Evolutionary conservation across 179 eudicot genomes (phyloP), one percentile per base, ranked within the genome.

Genomic region (Spergularia azorica): DNA sequence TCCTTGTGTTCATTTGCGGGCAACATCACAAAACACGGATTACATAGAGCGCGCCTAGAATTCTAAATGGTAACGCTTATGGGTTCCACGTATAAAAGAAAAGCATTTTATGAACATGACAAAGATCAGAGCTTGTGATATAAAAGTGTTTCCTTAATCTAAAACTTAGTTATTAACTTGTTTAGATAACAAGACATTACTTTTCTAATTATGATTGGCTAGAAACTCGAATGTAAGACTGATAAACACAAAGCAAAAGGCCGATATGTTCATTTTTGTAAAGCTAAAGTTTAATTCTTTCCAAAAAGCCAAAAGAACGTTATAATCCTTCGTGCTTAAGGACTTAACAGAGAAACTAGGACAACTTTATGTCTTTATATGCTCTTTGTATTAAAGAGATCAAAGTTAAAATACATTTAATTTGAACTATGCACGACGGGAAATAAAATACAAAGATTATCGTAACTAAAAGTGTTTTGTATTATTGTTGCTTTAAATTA

Each of bases 321-420:
- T 43, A 43, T 72, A 73, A 73, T 59, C 67, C 76, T 73, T 73
- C 38, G 67, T 73, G 39, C 67, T 73, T 73, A 73, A 73, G 76
- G 56, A 73, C 67, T 36, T 54, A 46, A 17, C n/a, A 12, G 8
- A 15, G 54, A 71, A 56, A 58, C 36, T 15, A 14, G 51, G 11
- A 39, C 8, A 70, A 70, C 59, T 20, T 50, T 51, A n/a, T 58
- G 41, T 3, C 26, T 38, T 59, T 72, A 9, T 72, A 51, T 26
- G 32, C 36, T 10, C 63, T 72, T 18, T n/a, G 16, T 36, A 14
- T 72, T 8, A 59, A 59, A 17, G 26, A 59, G 66, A 72, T 72
- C 41, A 72, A 73, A 48, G 36, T 62, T 21, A 20, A 60, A 14
- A 14, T 18, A 14, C 63, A 26, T 20, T n/a, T 59, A 3, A 26